Base-by-base conservation (phyloP, 2,329 filamentous ascomycete genomes). In the Colletotrichum sansevieriae region DNA sequence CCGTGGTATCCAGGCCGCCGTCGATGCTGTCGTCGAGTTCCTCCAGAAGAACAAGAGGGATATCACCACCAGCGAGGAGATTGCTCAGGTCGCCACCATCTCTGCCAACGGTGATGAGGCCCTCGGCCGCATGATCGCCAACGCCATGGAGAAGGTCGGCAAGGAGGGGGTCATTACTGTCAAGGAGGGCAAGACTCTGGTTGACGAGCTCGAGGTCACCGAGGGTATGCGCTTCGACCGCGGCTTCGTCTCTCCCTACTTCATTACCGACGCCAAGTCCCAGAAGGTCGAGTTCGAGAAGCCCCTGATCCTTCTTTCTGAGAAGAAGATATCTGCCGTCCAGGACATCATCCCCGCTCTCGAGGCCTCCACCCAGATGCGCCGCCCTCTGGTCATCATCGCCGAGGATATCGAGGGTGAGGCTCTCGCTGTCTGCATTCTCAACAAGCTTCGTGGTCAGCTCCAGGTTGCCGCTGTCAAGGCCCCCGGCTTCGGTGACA, bases 191-290 rank as follows among this genome's bases (percentile, higher is more conserved):
- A 99, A 98, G 92, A 98, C 96, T 70, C 91, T 97, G 79, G 90
- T 93, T 77, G 96, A 99, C 76, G 96, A 99, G 90, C 92, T 99
- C 65, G 96, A 99, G 86, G 91, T 99, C 71, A 99, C 96, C 69
- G 96, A 99, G 91, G 96, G 96, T 81, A 99, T 99, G 96, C 94
- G 96, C 83, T 99, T 99, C 85, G 96, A 99, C 89, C 95, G 96
- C 79, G 96, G 96, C 72, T 99, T 92, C 83, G 95, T 97, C 80
- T 99, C 96, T 29, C 95, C 96, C 75, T 99, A 99, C 91, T 99
- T 99, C 88, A 99, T 99, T 87, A 99, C 96, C 86, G 96, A 99
- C 79, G 86, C 94, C 89, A 99, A 99, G 91, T 83, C 95, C 70
- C 94, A 97, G 83, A 99, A 99, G 91, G 95, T 98, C 67, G 96